Evolutionary conservation across 2,329 filamentous ascomycete genomes (phyloP), one percentile per base, ranked within the genome.

Genomic region (Diaporthe amygdali): DNA sequence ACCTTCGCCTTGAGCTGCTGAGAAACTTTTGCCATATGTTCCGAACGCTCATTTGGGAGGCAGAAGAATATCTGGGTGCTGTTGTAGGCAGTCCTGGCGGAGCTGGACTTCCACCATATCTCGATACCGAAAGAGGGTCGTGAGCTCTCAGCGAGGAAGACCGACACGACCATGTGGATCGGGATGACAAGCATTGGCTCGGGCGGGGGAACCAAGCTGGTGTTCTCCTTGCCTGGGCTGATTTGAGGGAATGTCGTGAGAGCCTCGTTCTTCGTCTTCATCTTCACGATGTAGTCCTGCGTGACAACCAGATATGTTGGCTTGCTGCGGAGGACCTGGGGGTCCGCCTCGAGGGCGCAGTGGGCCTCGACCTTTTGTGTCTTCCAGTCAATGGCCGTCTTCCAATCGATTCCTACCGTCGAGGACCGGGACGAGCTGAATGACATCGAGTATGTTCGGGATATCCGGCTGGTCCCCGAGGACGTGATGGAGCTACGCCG

Each of bases 241-340:
- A 88, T 77, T 61, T 84, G 82, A 3, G 85, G 84, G 66, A 89
- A 87, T 6, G 85, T 82, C 49, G 82, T 78, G 52, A 82, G 79
- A 9, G 87, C 87, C 34, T 87, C 84, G 68, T 84, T 80, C 39
- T 81, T 80, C 75, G 80, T 84, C 75, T 82, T 84, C 74, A 88
- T 86, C 73, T 87, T 87, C 75, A 88, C 77, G 52, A 90, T 76
- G 66, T 84, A 85, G 51, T 84, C 82, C 39, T 86, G 79, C 3
- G 88, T 88, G 30, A 89, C 78, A 34, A 89, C 87, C 14, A 90
- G 76, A 72, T 87, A 88, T 44, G 85, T 85, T 2, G 84, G 79
- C 71, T 87, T 88, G 72, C 87, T 77, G 67, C 77, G 77, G 20
- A 79, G 79, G 3, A 87, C 78, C 25, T 85, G 84, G 5, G 84